Conservation (phyloP, 208 protist genomes). For the Trypanosoma grayi region DNA sequence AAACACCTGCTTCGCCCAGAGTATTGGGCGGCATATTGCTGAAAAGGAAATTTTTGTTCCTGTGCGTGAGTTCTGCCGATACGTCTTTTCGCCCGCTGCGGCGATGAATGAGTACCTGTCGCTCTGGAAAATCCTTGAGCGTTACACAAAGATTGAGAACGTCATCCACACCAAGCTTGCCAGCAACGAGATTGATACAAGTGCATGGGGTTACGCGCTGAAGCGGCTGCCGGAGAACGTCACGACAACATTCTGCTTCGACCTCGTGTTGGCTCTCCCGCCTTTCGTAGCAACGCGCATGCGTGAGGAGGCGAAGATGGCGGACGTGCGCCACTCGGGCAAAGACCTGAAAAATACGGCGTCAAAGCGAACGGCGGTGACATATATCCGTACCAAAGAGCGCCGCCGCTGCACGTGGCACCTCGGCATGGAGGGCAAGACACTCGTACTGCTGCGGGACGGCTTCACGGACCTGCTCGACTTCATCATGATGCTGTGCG, state of each 20-base stretch:
- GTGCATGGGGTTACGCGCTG: constrained; percentile 61
- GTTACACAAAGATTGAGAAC: constrained; percentile 78
- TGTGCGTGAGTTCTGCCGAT: constrained; percentile 76
- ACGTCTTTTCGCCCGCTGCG: constrained; percentile 61
- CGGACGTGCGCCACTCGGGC: constrained; percentile 55
- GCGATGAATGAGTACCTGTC: constrained; percentile 80
- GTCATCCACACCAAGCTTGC: constrained; percentile 85
- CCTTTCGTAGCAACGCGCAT: constrained; percentile 82
- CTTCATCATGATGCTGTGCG: constrained; percentile 86
- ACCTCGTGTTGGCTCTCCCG: constrained; percentile 47
- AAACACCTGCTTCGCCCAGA: constrained; percentile 65
- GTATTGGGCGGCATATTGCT: constrained; percentile 53
- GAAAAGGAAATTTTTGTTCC: constrained; percentile 73
- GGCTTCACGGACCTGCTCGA: constrained; percentile 87
- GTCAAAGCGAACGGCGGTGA: constrained; percentile 41
- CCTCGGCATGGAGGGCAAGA: constrained; percentile 85
- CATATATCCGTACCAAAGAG: constrained; percentile 77
- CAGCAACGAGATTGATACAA: constrained; percentile 64
- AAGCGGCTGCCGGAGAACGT: constrained; percentile 69
- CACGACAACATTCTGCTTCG: constrained; percentile 59
- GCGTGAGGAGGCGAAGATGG: constrained; percentile 53
- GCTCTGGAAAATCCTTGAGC: constrained; percentile 77
- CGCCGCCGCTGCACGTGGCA: constrained; percentile 86
- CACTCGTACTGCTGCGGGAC: constrained; percentile 82
- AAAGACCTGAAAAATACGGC: constrained; percentile 14